Percentiles rank a stretch among this genome's conserved stretches.
These are phyloP conservation scores for Xerocomus minutiporus DNA, from an alignment of 1,284 basidiomycete species.

Conservation along the genomic window DNA sequence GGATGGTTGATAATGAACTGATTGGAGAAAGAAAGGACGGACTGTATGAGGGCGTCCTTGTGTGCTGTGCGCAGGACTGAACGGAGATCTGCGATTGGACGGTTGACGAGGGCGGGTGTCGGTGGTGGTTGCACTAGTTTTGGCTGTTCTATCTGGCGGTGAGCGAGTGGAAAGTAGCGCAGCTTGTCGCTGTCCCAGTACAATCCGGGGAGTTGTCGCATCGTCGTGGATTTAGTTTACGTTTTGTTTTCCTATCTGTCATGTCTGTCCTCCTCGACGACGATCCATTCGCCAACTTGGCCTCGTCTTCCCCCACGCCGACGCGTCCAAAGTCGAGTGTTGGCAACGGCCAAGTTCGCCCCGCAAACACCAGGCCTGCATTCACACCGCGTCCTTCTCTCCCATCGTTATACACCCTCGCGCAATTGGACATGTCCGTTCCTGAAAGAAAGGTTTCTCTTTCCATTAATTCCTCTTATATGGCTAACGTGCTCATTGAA, in stretches of 20 bases:
- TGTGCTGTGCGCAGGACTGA: constrained; percentile 11
- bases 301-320: neutral
- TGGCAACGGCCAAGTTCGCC: constrained; percentile 37
- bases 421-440: constrained; percentile 49
- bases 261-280: constrained; percentile 47
- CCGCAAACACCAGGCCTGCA: constrained; percentile 57
- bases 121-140: neutral
- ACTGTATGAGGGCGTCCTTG: constrained; percentile 30
- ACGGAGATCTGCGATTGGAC: constrained; percentile 11
- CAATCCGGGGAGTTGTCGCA: constrained; percentile 49
- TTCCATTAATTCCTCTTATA: neutral
- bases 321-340: constrained; percentile 36
- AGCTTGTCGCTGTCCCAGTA: constrained; percentile 47
- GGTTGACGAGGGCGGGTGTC: neutral
- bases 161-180: constrained; percentile 43
- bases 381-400: constrained; percentile 58
- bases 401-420: constrained; percentile 58
- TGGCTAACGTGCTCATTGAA: constrained; percentile 2
- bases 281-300: constrained; percentile 64
- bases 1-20: neutral
- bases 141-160: neutral
- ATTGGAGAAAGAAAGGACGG: constrained; percentile 1
- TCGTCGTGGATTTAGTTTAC: constrained; percentile 8
- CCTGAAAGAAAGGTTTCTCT: constrained; percentile 49
- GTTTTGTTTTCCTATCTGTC: too few species aligned